phyloP scores from a whole-genome alignment of 768 basidiomycete species.

The Phanerochaete carnosa region DNA sequence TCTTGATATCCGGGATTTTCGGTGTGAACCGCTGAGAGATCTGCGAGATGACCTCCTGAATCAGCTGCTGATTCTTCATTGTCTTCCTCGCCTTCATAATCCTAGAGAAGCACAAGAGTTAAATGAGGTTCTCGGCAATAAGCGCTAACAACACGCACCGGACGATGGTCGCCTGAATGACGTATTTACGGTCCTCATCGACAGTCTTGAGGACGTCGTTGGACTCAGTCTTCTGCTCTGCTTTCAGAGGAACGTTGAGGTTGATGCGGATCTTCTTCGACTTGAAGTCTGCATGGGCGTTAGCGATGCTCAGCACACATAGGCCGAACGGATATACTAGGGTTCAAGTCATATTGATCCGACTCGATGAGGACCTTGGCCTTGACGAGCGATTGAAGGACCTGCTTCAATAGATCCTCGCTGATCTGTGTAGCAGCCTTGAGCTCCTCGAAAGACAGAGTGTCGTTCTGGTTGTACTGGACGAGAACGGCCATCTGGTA shows the following conservation, averaged over 20 bases:
- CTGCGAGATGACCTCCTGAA: conserved; percentile 88
- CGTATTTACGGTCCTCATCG: conserved; percentile 95
- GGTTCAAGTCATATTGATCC: conserved; percentile 91
- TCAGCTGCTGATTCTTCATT: conserved; percentile 89
- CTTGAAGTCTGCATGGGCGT: conserved; percentile 62
- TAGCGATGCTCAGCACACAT: background rate
- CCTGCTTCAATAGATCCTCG: conserved; percentile 76
- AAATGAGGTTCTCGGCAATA: background rate
- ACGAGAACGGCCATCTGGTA: conserved; percentile 95
- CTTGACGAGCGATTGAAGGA: conserved; percentile 61
- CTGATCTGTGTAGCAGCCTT: conserved; percentile 73
- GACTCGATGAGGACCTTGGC: conserved; percentile 84
- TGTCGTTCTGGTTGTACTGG: conserved; percentile 92
- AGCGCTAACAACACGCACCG: conserved; percentile 37
- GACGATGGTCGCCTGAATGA: conserved; percentile 93
- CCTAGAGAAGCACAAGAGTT: conserved; percentile 34
- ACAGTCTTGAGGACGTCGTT: conserved; percentile 90
- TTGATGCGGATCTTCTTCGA: conserved; percentile 93
- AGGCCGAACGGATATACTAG: conserved; percentile 41
- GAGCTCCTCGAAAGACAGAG: conserved; percentile 78
- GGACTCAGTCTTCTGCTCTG: conserved; percentile 90
- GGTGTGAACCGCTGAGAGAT: conserved; percentile 87
- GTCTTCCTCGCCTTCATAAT: conserved; percentile 96
- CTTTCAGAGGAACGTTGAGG: conserved; percentile 88
- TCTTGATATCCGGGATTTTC: conserved; percentile 95